Conservation (phyloP, 2,329 filamentous ascomycete species). For the Colletotrichum sojae region DNA sequence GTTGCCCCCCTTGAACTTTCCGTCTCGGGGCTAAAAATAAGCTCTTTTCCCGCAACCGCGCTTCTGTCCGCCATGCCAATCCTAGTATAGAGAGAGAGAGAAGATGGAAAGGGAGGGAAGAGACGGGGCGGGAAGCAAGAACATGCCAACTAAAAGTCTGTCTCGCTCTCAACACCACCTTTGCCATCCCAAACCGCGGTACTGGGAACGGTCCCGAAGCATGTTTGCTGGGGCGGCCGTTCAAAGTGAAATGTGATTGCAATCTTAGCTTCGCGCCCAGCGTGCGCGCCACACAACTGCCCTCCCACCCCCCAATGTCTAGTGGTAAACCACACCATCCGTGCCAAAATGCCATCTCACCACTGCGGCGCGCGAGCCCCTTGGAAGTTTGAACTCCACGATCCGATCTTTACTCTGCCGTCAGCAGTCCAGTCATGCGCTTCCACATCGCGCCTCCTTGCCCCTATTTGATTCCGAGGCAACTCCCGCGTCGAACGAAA, state of each 20-base stretch:
- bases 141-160: background rate
- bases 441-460: too few relatives aligned
- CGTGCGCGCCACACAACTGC: too few relatives aligned
- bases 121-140: background rate
- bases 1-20: background rate
- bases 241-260: background rate
- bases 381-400: too few relatives aligned
- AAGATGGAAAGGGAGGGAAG: too few relatives aligned
- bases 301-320: background rate
- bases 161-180: background rate
- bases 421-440: too few relatives aligned
- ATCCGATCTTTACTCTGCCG: too few relatives aligned
- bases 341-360: background rate
- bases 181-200: slow-evolving; percentile 8
- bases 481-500: too few relatives aligned
- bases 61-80: background rate
- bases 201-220: slow-evolving; percentile 15
- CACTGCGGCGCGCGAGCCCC: too few relatives aligned
- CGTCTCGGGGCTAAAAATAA: slow-evolving; percentile 7
- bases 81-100: background rate
- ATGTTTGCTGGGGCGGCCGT: background rate
- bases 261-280: background rate
- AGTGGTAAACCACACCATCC: background rate
- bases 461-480: too few relatives aligned
- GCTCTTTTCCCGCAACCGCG: background rate